phyloP scores from a whole-genome alignment of 202 grass and related monocot species.

The Musa balbisiana region DNA sequence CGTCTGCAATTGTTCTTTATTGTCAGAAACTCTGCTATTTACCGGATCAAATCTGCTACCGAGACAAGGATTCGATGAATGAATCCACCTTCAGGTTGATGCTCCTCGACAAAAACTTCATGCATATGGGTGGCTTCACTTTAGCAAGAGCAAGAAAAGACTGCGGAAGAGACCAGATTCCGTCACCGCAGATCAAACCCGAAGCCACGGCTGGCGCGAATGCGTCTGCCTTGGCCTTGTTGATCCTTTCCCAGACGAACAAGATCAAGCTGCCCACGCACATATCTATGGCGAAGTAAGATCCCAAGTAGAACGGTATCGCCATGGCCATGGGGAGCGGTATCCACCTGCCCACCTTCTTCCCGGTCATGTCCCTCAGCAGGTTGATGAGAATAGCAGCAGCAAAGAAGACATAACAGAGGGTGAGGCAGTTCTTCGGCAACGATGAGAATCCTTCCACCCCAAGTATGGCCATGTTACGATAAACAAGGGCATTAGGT shows the following conservation, averaged over 20 bases:
- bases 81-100: slow-evolving; percentile 52
- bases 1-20: neutral
- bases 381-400: slow-evolving; percentile 50
- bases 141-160: slow-evolving; percentile 68
- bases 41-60: neutral
- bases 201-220: slow-evolving; percentile 69
- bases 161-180: slow-evolving; percentile 78
- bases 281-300: slow-evolving; percentile 87
- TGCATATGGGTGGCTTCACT: slow-evolving; percentile 78
- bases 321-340: slow-evolving; percentile 89
- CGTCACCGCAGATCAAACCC: slow-evolving; percentile 73
- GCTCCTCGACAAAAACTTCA: slow-evolving; percentile 69
- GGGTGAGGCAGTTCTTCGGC: slow-evolving; percentile 66
- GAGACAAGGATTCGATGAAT: slow-evolving; percentile 28
- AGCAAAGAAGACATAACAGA: slow-evolving; percentile 68
- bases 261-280: slow-evolving; percentile 49
- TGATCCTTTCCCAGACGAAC: slow-evolving; percentile 58
- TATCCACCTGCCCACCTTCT: slow-evolving; percentile 51
- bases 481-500: slow-evolving; percentile 60
- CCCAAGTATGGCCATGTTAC: slow-evolving; percentile 76
- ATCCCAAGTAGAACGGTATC: slow-evolving; percentile 78
- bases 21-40: neutral
- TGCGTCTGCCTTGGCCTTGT: slow-evolving; percentile 64
- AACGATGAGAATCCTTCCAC: slow-evolving; percentile 57
- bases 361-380: slow-evolving; percentile 43